These are phyloP conservation scores for Alternaria sp. DNA, from an alignment of 2,329 filamentous ascomycete species.

Conservation along the genomic window DNA sequence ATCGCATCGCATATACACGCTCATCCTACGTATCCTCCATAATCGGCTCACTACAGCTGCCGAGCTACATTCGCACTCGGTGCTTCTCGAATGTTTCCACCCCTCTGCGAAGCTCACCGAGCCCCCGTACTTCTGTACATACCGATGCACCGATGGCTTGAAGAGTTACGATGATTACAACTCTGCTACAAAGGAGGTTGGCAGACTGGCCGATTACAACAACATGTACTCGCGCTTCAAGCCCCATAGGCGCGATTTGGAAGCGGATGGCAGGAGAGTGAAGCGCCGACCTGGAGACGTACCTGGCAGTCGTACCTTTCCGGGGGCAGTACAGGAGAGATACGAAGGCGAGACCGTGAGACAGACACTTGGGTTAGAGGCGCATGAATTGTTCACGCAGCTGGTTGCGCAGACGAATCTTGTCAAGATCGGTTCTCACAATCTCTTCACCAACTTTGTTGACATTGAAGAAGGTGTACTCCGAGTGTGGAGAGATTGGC, in stretches of 20 bases:
- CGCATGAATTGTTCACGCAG: slow-evolving; percentile 75
- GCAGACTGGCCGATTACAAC: slow-evolving; percentile 57
- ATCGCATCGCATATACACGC: slow-evolving; percentile 67
- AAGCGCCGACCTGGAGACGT: slow-evolving; percentile 55
- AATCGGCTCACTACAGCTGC: slow-evolving; percentile 67
- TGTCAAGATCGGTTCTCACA: slow-evolving; percentile 67
- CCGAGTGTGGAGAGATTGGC: slow-evolving; percentile 75
- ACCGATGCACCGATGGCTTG: slow-evolving; percentile 69
- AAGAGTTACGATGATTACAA: slow-evolving; percentile 50
- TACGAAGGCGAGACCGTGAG: slow-evolving; percentile 56
- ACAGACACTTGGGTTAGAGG: slow-evolving; percentile 70
- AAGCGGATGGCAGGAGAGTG: slow-evolving; percentile 44
- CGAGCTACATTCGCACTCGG: slow-evolving; percentile 64
- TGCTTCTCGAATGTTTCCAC: slow-evolving; percentile 81
- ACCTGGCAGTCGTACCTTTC: slow-evolving; percentile 52
- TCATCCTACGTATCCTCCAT: slow-evolving; percentile 69
- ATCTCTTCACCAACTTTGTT: slow-evolving; percentile 68
- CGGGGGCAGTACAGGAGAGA: slow-evolving; percentile 33
- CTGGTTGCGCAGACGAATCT: slow-evolving; percentile 72
- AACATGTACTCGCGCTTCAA: slow-evolving; percentile 73
- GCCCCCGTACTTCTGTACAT: slow-evolving; percentile 72
- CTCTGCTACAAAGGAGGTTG: slow-evolving; percentile 29
- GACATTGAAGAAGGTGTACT: slow-evolving; percentile 72
- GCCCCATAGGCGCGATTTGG: slow-evolving; percentile 65
- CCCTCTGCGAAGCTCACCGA: slow-evolving; percentile 72